phyloP scores from a whole-genome alignment of 164 flowering plant species.

The Piper betle region DNA sequence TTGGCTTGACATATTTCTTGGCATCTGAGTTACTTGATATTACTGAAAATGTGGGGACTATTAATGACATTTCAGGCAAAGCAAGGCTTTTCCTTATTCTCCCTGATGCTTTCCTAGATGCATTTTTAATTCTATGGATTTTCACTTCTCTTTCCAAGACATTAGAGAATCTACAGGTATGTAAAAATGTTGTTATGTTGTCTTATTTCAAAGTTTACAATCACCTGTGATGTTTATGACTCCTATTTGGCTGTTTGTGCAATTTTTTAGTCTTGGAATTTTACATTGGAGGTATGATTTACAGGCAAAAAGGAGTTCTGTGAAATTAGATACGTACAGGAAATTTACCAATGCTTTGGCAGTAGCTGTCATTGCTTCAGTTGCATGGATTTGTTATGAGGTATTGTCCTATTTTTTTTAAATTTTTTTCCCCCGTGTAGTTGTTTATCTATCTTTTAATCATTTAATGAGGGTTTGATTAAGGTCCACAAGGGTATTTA shows the following conservation, averaged over 20 bases:
- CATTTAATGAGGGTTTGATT: too few species aligned
- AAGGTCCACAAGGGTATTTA: too few species aligned
- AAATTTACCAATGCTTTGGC: constrained; percentile 86
- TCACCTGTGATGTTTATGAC: neutral
- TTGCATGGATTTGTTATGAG: constrained; percentile 90
- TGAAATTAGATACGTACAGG: constrained; percentile 80
- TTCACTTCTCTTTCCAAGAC: constrained; percentile 90
- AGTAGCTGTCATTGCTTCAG: constrained; percentile 68
- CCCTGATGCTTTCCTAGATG: constrained; percentile 82
- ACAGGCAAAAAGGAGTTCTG: constrained; percentile 76
- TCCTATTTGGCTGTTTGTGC: neutral
- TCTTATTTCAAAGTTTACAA: neutral
- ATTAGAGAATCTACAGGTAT: constrained; percentile 88
- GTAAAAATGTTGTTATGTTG: neutral
- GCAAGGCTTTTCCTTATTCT: constrained; percentile 82
- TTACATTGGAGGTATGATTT: neutral
- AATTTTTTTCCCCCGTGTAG: too few species aligned
- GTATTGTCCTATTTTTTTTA: constrained; percentile 20
- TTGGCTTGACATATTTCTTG: constrained; percentile 75
- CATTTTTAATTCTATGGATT: constrained; percentile 86
- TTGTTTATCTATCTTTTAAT: too few species aligned
- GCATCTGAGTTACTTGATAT: constrained; percentile 80
- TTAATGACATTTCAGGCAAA: constrained; percentile 84
- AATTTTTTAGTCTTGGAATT: neutral
- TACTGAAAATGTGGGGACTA: constrained; percentile 82